These are phyloP conservation scores for Pseudogymnoascus sp. DNA, from an alignment of 2,329 filamentous ascomycete species.

Conservation along the genomic window DNA sequence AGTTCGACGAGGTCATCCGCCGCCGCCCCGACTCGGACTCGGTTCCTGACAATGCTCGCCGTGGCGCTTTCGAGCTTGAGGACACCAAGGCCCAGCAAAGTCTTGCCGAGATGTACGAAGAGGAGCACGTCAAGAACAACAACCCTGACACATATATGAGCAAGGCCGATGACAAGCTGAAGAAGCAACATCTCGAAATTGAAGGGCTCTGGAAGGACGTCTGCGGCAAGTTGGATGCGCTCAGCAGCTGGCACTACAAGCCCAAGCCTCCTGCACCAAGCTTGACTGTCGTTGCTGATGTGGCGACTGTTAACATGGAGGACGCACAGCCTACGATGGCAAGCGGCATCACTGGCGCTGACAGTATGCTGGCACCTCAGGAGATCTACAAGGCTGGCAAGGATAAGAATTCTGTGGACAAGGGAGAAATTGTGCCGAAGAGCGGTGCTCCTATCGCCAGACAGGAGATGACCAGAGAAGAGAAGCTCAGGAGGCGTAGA, in stretches of 20 bases:
- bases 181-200: conserved; percentile 75
- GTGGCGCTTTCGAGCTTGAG: conserved; percentile 64
- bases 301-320: conserved; percentile 89
- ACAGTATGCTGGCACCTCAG: conserved; percentile 80
- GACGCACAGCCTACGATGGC: conserved; percentile 83
- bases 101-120: conserved; percentile 87
- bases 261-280: conserved; percentile 75
- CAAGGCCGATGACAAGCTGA: conserved; percentile 71
- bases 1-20: conserved; percentile 86
- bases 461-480: conserved; percentile 81
- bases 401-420: conserved; percentile 43
- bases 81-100: conserved; percentile 82
- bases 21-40: conserved; percentile 67
- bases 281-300: conserved; percentile 80
- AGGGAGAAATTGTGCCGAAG: conserved; percentile 68
- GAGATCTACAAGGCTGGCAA: conserved; percentile 83
- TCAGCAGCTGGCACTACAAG: conserved; percentile 92
- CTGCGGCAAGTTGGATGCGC: conserved; percentile 70
- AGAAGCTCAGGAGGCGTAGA: conserved; percentile 66
- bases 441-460: conserved; percentile 67
- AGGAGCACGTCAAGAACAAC: conserved; percentile 71
- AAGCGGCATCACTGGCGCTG: conserved; percentile 57
- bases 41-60: conserved; percentile 50
- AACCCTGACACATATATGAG: conserved; percentile 75
- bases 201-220: conserved; percentile 75